phyloP scores from a whole-genome alignment of 108 stramenopile genomes.

The Tribonema minus region DNA sequence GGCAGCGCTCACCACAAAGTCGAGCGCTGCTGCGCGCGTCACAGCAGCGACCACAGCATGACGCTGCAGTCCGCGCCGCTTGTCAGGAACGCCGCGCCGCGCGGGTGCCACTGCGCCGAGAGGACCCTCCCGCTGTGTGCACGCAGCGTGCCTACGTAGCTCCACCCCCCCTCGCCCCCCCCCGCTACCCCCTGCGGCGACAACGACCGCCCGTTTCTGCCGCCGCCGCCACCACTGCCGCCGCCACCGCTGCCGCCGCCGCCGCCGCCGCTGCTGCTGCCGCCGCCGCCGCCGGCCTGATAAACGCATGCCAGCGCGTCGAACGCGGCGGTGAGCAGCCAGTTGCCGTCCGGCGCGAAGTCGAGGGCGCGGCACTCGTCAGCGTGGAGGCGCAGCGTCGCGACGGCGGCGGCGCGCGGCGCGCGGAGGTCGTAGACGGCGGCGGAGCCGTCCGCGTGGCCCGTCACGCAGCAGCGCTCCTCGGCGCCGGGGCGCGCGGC shows the following conservation, averaged over 20 bases:
- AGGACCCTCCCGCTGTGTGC: slow-evolving; percentile 15
- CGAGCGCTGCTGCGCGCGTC: too few species aligned
- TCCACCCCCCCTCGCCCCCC: background rate
- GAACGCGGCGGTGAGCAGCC: slow-evolving; percentile 6
- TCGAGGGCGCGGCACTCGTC: slow-evolving; percentile 3
- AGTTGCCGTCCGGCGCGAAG: slow-evolving; percentile 1
- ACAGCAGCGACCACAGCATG: slow-evolving; percentile 9
- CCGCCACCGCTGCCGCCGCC: background rate
- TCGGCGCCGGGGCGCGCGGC: too few species aligned
- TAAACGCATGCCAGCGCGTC: slow-evolving; percentile 6
- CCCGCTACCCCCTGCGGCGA: background rate
- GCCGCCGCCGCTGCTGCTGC: background rate
- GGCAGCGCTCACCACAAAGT: too few species aligned
- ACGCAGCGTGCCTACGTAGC: background rate
- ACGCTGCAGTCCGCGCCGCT: slow-evolving; percentile 16
- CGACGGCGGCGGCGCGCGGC: slow-evolving; percentile 1
- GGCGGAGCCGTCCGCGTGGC: slow-evolving; percentile 3
- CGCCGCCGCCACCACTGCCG: background rate
- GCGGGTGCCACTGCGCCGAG: background rate
- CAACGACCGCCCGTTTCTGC: background rate
- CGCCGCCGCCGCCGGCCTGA: background rate
- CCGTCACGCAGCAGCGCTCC: too few species aligned
- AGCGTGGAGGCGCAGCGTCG: background rate
- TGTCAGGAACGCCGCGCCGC: background rate
- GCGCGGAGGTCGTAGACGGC: slow-evolving; percentile 6